Evolutionary conservation across 306 rosid genomes (phyloP).

Genomic region (Gleditsia sinensis): DNA sequence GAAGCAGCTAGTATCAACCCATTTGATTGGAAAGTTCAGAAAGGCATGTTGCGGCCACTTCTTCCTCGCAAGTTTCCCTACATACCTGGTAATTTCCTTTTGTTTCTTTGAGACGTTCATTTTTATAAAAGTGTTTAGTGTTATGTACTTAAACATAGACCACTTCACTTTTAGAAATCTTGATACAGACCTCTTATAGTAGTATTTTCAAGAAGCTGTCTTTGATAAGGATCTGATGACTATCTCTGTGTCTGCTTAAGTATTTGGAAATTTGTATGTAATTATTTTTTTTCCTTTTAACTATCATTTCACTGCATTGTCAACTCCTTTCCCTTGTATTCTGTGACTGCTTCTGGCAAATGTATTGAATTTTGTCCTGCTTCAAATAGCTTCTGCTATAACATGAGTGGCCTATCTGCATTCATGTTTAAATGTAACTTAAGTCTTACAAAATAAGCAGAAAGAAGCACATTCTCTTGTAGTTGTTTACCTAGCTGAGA

Average conservation of each 20-base stretch:
- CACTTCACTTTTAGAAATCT: neutral
- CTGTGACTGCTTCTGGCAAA: neutral
- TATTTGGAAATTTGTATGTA: neutral
- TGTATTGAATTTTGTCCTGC: neutral
- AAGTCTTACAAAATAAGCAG: neutral
- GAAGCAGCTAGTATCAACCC: conserved; percentile 82
- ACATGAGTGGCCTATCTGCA: neutral
- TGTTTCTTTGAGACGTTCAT: conserved; percentile 4
- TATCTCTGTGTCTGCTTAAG: neutral
- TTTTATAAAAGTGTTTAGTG: neutral
- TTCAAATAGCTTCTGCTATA: too few species aligned
- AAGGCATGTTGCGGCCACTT: conserved; percentile 60
- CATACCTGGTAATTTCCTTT: conserved; percentile 59
- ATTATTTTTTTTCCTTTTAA: neutral
- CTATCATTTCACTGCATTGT: neutral
- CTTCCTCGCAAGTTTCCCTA: conserved; percentile 67
- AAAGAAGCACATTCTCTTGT: neutral
- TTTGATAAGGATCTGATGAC: neutral
- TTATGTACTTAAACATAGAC: neutral
- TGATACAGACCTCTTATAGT: neutral
- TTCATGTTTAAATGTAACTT: neutral
- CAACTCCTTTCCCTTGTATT: neutral
- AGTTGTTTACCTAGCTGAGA: neutral
- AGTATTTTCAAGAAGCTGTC: conserved; percentile 2
- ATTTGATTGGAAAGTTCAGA: conserved; percentile 81